Evolutionary conservation across 805 yeast species (phyloP).

Genomic region (Barnettozyma pratensis): DNA sequence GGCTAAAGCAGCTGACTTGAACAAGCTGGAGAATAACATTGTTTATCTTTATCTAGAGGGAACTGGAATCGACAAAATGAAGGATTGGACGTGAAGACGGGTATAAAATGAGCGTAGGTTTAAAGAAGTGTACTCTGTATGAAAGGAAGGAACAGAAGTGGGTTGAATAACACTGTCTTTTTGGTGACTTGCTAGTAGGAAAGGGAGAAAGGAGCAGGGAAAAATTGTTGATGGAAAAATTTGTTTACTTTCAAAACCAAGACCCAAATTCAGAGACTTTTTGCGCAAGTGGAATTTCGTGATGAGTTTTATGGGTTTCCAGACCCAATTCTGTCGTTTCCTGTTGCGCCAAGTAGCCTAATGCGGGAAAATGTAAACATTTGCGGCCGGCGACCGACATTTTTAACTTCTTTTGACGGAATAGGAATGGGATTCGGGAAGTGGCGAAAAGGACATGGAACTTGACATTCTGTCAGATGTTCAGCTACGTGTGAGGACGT

Average conservation of each 20-base stretch:
- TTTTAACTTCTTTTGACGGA: background rate
- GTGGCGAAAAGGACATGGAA: no score
- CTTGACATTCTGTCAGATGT: no score
- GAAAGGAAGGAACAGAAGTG: constrained; percentile 30
- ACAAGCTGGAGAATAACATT: constrained; percentile 48
- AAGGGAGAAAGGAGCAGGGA: background rate
- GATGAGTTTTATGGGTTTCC: background rate
- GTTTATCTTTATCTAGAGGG: background rate
- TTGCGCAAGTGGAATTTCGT: background rate
- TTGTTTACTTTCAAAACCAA: constrained; percentile 4
- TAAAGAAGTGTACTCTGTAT: constrained; percentile 22
- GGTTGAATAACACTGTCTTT: constrained; percentile 10
- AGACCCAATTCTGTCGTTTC: background rate
- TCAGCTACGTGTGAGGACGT: no score
- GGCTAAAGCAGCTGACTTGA: constrained; percentile 34
- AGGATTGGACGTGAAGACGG: no score
- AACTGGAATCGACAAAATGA: background rate
- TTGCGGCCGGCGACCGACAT: background rate
- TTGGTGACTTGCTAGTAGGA: background rate
- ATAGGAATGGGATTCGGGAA: no score
- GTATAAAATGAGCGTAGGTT: constrained; percentile 7
- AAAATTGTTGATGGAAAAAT: constrained; percentile 1
- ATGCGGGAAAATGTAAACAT: constrained; percentile 4
- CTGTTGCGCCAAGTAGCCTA: background rate
- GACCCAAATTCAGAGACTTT: background rate